These are phyloP conservation scores for Bonnemaisonia californica DNA, from an alignment of 31 red algal species.

Conservation along the genomic window DNA sequence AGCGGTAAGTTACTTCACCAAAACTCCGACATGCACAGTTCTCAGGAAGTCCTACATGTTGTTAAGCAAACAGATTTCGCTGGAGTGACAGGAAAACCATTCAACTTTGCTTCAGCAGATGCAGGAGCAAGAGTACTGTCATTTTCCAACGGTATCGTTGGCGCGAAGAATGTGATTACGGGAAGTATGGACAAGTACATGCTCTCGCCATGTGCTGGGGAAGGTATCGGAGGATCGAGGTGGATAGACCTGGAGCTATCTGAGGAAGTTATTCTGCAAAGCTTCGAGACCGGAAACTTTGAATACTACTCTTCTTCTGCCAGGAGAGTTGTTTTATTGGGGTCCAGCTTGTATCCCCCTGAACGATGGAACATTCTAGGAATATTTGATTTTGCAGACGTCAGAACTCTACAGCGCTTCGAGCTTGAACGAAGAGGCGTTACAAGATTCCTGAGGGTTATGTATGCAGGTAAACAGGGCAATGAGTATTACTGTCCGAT, in stretches of 20 bases:
- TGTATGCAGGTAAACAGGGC: slow-evolving; percentile 75
- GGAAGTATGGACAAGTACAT: slow-evolving; percentile 79
- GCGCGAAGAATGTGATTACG: slow-evolving; percentile 71
- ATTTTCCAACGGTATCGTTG: slow-evolving; percentile 48
- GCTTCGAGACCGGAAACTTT: slow-evolving; percentile 74
- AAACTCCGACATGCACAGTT: background rate
- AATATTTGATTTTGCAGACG: slow-evolving; percentile 50
- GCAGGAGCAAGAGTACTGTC: slow-evolving; percentile 75
- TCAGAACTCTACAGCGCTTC: slow-evolving; percentile 62
- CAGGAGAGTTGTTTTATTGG: slow-evolving; percentile 55
- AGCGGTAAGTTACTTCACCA: background rate
- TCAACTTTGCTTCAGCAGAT: slow-evolving; percentile 85
- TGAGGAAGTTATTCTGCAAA: slow-evolving; percentile 83
- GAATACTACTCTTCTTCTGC: slow-evolving; percentile 90
- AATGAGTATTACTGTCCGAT: slow-evolving; percentile 86
- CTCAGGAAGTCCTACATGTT: background rate
- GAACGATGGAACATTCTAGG: slow-evolving; percentile 70
- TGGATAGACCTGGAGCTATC: slow-evolving; percentile 87
- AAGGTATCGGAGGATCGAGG: slow-evolving; percentile 47
- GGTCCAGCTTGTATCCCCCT: slow-evolving; percentile 64
- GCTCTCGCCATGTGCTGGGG: slow-evolving; percentile 60
- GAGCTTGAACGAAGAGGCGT: slow-evolving; percentile 49
- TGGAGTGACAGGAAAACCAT: slow-evolving; percentile 45
- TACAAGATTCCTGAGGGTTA: slow-evolving; percentile 62
- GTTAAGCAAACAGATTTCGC: background rate